Conservation (phyloP, 2,329 filamentous ascomycete species). For the Verticillium nonalfalfae region DNA sequence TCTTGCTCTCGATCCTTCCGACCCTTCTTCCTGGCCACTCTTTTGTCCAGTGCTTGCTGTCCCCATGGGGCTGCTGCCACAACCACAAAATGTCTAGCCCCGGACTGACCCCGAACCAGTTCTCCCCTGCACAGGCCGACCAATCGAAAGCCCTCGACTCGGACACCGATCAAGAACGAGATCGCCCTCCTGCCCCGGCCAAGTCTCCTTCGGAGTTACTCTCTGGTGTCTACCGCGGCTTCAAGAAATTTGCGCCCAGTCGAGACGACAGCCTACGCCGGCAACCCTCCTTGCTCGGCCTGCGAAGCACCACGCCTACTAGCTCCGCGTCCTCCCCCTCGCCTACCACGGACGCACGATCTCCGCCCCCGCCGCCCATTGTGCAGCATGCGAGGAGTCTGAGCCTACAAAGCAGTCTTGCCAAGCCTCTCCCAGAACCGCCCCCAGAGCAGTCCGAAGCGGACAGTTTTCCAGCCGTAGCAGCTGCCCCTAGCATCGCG, state of each 20-base stretch:
- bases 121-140: slow-evolving; percentile 18
- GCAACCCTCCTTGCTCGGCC: slow-evolving; percentile 34
- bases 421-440: slow-evolving; percentile 50
- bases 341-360: slow-evolving; percentile 14
- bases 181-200: slow-evolving; percentile 11
- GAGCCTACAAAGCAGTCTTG: slow-evolving; percentile 50
- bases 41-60: background rate
- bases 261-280: slow-evolving; percentile 38
- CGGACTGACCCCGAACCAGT: slow-evolving; percentile 25
- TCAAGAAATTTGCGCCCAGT: slow-evolving; percentile 38
- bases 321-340: slow-evolving; percentile 18
- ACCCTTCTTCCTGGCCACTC: background rate
- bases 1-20: background rate
- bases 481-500: slow-evolving; percentile 25
- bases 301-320: slow-evolving; percentile 23
- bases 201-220: slow-evolving; percentile 41
- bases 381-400: slow-evolving; percentile 45
- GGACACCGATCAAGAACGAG: slow-evolving; percentile 32
- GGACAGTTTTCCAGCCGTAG: slow-evolving; percentile 12
- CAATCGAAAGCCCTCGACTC: slow-evolving; percentile 35
- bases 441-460: slow-evolving; percentile 22
- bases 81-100: slow-evolving; percentile 10
- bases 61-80: background rate
- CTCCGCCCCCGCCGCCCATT: background rate
- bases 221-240: slow-evolving; percentile 44